phyloP scores from a whole-genome alignment of 2,329 filamentous ascomycete genomes.

The Nemania bipapillata region DNA sequence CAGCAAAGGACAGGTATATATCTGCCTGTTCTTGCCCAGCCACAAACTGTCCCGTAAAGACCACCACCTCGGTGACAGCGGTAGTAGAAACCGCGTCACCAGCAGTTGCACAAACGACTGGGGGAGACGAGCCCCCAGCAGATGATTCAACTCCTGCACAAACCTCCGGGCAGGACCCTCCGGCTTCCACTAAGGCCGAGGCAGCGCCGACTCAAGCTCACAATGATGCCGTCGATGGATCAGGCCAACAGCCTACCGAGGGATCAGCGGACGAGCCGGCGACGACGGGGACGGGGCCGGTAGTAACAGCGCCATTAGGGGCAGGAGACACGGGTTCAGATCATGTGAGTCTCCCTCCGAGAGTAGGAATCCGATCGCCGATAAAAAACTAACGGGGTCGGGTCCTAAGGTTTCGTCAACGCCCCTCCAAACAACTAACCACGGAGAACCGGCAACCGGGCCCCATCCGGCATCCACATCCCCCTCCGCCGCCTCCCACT shows the following conservation, averaged over 20 bases:
- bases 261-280: background rate
- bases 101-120: background rate
- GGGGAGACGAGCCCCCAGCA: background rate
- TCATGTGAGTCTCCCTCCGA: background rate
- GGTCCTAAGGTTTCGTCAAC: background rate
- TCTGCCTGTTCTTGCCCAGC: conserved; percentile 28
- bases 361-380: background rate
- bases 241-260: background rate
- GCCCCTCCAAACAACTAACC: background rate
- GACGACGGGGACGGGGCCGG: background rate
- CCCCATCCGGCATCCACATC: background rate
- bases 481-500: too few relatives aligned
- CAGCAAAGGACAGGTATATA: conserved; percentile 16
- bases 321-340: background rate
- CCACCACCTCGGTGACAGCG: background rate
- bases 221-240: background rate
- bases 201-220: background rate
- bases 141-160: background rate
- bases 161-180: background rate
- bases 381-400: background rate
- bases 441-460: background rate
- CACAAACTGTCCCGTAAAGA: conserved; percentile 15
- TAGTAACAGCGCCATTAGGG: background rate
- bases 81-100: background rate
- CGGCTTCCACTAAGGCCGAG: background rate